phyloP scores from a whole-genome alignment of 2,329 filamentous ascomycete genomes.

The Elsinoe fawcettii region DNA sequence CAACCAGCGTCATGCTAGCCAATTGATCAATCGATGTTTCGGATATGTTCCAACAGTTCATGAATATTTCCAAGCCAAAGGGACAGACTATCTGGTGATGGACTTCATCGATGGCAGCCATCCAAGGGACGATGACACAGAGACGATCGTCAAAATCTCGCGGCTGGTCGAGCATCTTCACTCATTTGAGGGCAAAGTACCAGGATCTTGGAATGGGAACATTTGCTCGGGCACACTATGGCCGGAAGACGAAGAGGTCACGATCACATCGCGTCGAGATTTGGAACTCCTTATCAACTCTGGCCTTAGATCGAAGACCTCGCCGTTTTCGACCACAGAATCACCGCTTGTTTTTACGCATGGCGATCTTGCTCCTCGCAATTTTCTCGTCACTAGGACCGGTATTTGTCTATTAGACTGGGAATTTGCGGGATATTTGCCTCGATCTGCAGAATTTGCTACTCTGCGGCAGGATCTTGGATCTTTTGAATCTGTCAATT shows the following conservation, averaged over 20 bases:
- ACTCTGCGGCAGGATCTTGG: background rate
- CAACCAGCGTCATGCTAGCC: background rate
- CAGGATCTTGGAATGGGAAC: background rate
- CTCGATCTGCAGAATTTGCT: background rate
- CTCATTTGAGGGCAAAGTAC: background rate
- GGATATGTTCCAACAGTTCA: background rate
- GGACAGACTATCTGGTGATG: background rate
- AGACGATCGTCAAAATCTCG: background rate
- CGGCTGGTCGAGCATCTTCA: background rate
- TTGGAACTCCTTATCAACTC: background rate
- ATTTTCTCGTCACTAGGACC: background rate
- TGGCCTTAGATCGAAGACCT: background rate
- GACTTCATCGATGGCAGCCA: background rate
- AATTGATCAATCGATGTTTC: background rate
- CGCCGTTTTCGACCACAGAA: background rate
- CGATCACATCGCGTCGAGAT: background rate
- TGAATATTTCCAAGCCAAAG: background rate
- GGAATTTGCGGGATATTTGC: background rate
- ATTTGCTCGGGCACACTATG: background rate
- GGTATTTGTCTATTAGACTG: background rate
- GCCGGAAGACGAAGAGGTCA: background rate
- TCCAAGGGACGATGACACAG: background rate
- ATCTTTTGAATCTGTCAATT: background rate
- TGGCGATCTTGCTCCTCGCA: background rate
- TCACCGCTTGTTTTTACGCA: background rate